Evolutionary conservation across 2,329 filamentous ascomycete genomes (phyloP), one percentile per base, ranked within the genome.

Genomic region (Arthrobotrys conoides): DNA sequence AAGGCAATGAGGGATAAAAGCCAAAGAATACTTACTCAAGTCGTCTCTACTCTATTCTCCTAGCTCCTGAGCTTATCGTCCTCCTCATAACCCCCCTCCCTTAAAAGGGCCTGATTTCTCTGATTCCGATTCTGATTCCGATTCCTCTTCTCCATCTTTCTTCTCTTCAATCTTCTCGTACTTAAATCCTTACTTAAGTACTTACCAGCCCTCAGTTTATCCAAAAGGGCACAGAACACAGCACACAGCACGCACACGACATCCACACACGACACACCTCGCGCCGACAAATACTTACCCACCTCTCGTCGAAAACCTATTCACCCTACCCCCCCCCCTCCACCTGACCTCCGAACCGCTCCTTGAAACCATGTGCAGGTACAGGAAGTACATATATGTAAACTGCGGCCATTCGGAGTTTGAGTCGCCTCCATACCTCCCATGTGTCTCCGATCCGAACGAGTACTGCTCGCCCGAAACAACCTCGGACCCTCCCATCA

Each of bases 381-480:
- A 79, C 44, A 66, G 76, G 27, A 27, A 55, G 14, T 73, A 73
- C 64, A 12, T 49, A 24, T 79, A 30, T 38, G 57, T 61, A 61
- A 33, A 70, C 30, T 79, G 76, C 64, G 64, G 64, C n/a, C 51
- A 79, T 41, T 48, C 18, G 27, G 53, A 49, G 57, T 36, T 51
- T 9, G 76, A 79, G 44, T 33, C 48, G n/a, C 64, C 63, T n/a
- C 76, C 76, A 16, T 79, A 79, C 51, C 53, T 79, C 24, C 76
- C 76, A 12, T 79, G 76, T 57, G 57, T 61, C 57, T 41, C 57
- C 36, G 53, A 71, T 36, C 61, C 59, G 3, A 61, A 65, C 38
- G 64, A 79, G n/a, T 73, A 63, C 55, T 79, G 76, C 51, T 41
- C 33, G 27, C 63, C 55, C 16, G 65, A 76, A 5, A 49, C 71